phyloP scores from a whole-genome alignment of 2,329 filamentous ascomycete genomes.

The Aureobasidium sp. region DNA sequence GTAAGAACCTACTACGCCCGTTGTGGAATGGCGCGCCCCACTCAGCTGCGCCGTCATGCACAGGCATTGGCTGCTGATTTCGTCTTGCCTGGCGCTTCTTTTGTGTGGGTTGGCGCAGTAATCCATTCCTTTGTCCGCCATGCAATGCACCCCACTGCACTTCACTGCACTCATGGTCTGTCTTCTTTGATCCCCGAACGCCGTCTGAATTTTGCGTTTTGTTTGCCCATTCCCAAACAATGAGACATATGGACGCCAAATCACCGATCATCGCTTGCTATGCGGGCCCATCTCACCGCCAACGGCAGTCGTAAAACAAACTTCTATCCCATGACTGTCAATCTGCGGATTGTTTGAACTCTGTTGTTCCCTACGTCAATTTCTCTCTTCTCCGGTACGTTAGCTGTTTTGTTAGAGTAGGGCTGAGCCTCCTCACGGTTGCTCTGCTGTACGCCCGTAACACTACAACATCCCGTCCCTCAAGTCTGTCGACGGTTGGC shows the following conservation, averaged over 20 bases:
- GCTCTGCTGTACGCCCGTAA: not conserved
- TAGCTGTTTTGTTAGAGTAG: not conserved
- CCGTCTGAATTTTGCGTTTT: slow-evolving; percentile 7
- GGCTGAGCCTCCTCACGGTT: slow-evolving; percentile 2
- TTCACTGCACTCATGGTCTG: not conserved
- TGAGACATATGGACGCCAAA: not conserved
- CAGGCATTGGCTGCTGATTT: slow-evolving; percentile 7
- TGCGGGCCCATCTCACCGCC: not conserved
- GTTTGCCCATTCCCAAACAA: not conserved
- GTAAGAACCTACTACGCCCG: not conserved
- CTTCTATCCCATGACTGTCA: slow-evolving; percentile 7
- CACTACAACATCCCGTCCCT: not conserved
- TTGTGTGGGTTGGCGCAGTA: slow-evolving; percentile 6
- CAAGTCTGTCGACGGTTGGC: not conserved
- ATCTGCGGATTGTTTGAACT: slow-evolving; percentile 4
- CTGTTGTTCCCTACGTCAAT: slow-evolving; percentile 11
- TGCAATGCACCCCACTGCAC: not conserved
- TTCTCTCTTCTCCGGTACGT: slow-evolving; percentile 4
- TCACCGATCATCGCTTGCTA: not conserved
- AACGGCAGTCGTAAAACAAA: slow-evolving; percentile 1
- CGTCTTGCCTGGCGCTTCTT: slow-evolving; percentile 3
- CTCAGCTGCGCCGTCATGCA: not conserved
- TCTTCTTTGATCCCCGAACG: slow-evolving; percentile 10
- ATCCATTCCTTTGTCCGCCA: slow-evolving; percentile 11
- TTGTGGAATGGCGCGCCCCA: not conserved